Percentiles rank a stretch among this genome's conserved stretches.
phyloP scores from a whole-genome alignment of 1,284 basidiomycete genomes.

The Irpex sp. region DNA sequence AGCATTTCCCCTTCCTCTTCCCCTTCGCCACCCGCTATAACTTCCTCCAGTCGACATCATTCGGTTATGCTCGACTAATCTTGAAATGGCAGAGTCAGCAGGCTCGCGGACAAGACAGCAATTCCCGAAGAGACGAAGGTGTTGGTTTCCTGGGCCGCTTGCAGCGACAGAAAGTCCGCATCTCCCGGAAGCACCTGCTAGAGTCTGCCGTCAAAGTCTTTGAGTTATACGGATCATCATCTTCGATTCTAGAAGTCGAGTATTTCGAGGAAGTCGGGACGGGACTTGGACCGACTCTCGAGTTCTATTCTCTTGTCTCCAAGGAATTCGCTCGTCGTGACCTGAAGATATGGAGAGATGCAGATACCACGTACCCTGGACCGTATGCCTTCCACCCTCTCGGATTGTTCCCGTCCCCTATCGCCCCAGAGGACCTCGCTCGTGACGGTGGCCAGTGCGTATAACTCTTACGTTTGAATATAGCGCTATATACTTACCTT shows the following conservation, averaged over 20 bases:
- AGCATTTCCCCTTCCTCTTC: slow-evolving; percentile 96
- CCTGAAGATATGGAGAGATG: slow-evolving; percentile 88
- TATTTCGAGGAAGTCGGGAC: slow-evolving; percentile 99
- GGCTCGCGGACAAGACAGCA: slow-evolving; percentile 59
- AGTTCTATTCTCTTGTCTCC: slow-evolving; percentile 94
- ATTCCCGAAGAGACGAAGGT: slow-evolving; percentile 79
- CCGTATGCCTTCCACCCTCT: slow-evolving; percentile 74
- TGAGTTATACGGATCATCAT: slow-evolving; percentile 92
- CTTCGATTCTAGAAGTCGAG: slow-evolving; percentile 93
- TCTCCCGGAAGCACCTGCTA: slow-evolving; percentile 89
- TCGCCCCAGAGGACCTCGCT: slow-evolving; percentile 56
- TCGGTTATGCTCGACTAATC: slow-evolving; percentile 93
- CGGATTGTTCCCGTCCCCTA: slow-evolving; percentile 88
- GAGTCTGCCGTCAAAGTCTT: slow-evolving; percentile 98
- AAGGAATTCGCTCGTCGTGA: slow-evolving; percentile 88
- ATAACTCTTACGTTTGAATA: not conserved
- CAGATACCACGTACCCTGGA: slow-evolving; percentile 59
- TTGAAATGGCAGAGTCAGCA: slow-evolving; percentile 86
- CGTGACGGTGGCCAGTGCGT: slow-evolving; percentile 71
- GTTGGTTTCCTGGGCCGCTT: slow-evolving; percentile 89
- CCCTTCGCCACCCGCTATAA: slow-evolving; percentile 96
- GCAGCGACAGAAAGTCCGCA: slow-evolving; percentile 94
- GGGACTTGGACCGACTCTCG: slow-evolving; percentile 95
- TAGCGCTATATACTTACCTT: not conserved
- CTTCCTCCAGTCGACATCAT: slow-evolving; percentile 95